Conservation (phyloP, 352 stramenopile genomes). For the Globisporangium solare region DNA sequence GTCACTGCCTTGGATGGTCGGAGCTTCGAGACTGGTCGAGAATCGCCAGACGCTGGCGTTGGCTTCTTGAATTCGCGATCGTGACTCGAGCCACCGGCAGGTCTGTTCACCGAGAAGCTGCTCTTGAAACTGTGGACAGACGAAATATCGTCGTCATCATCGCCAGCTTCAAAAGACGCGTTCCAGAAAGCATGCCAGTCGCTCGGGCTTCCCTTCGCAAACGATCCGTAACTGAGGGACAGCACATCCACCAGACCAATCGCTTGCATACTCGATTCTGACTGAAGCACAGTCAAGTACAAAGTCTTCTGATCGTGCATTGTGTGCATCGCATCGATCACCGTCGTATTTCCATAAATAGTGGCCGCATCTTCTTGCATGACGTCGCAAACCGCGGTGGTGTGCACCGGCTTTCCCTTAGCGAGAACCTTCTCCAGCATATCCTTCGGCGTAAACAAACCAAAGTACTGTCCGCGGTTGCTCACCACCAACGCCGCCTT, state of each 20-base stretch:
- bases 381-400: constrained; percentile 90
- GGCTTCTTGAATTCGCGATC: constrained; percentile 36
- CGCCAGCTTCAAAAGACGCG: constrained; percentile 72
- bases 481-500: constrained; percentile 95
- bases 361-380: constrained; percentile 77
- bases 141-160: constrained; percentile 74
- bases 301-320: constrained; percentile 88
- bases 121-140: constrained; percentile 83
- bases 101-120: constrained; percentile 53
- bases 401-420: constrained; percentile 89
- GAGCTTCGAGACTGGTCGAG: constrained; percentile 89
- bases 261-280: constrained; percentile 50
- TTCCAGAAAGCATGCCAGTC: constrained; percentile 91
- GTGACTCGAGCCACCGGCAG: constrained; percentile 26
- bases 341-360: constrained; percentile 60
- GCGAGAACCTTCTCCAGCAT: constrained; percentile 95
- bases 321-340: constrained; percentile 85
- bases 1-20: constrained; percentile 89
- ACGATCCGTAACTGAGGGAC: constrained; percentile 85
- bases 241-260: constrained; percentile 86
- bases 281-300: constrained; percentile 80
- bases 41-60: constrained; percentile 64
- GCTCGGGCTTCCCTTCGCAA: constrained; percentile 81
- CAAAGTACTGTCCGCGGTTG: constrained; percentile 90
- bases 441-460: constrained; percentile 97